These are phyloP conservation scores for Camelina laxa DNA, from an alignment of 345 rosid genomes.

Conservation along the genomic window DNA sequence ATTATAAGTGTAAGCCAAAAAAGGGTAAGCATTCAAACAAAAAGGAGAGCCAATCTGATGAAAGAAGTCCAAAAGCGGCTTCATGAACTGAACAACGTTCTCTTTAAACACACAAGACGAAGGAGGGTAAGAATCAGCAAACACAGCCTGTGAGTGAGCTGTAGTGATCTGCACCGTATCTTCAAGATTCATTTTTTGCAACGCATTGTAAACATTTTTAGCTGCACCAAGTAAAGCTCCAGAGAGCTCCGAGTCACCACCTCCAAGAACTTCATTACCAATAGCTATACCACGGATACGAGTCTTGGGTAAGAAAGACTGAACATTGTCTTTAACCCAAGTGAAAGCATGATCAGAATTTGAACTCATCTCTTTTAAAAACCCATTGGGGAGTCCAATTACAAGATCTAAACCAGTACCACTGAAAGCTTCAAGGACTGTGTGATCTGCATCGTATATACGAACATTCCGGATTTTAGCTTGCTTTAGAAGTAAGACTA, in stretches of 20 bases:
- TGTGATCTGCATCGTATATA: slow-evolving; percentile 83
- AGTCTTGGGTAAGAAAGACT: slow-evolving; percentile 80
- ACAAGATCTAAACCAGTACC: slow-evolving; percentile 88
- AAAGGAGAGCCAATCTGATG: slow-evolving; percentile 87
- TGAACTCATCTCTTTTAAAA: slow-evolving; percentile 70
- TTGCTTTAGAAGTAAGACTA: slow-evolving; percentile 72
- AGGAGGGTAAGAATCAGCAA: slow-evolving; percentile 83
- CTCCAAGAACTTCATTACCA: slow-evolving; percentile 92
- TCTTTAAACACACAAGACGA: slow-evolving; percentile 81
- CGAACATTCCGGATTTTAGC: slow-evolving; percentile 88
- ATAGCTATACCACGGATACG: slow-evolving; percentile 85
- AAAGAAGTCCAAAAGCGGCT: slow-evolving; percentile 83
- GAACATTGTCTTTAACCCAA: slow-evolving; percentile 92
- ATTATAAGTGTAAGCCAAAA: slow-evolving; percentile 76
- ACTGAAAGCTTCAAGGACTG: slow-evolving; percentile 87
- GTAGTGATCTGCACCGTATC: slow-evolving; percentile 81
- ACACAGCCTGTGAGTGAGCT: slow-evolving; percentile 94
- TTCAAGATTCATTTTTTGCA: slow-evolving; percentile 60
- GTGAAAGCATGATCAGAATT: slow-evolving; percentile 71
- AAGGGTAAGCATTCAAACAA: slow-evolving; percentile 94
- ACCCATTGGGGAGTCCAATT: slow-evolving; percentile 80
- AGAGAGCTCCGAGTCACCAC: slow-evolving; percentile 57
- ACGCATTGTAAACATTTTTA: slow-evolving; percentile 74
- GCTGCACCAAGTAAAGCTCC: slow-evolving; percentile 76
- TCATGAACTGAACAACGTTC: slow-evolving; percentile 75